Evolutionary conservation across 345 rosid species (phyloP).

Genomic region (Raphanus raphanistrum): DNA sequence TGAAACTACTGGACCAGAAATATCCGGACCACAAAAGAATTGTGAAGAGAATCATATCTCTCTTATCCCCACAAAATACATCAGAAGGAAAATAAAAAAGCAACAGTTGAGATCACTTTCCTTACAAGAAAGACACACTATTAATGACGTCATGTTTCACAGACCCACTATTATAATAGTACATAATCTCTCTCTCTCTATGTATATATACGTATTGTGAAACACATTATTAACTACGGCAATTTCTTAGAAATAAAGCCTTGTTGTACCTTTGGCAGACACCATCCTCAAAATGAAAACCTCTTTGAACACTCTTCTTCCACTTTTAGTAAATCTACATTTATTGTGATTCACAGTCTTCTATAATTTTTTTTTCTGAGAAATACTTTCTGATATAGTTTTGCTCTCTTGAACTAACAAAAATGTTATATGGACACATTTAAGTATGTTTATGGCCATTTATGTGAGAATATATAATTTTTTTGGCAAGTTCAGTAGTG

Average conservation of each 20-base stretch:
- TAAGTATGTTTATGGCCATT: neutral
- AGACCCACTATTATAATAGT: conserved; percentile 22
- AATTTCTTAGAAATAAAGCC: conserved; percentile 33
- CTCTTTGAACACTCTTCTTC: conserved; percentile 39
- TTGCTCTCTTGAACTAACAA: neutral
- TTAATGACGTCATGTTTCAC: conserved; percentile 35
- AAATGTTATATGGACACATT: neutral
- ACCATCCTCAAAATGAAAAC: conserved; percentile 47
- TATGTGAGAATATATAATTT: neutral
- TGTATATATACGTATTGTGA: neutral
- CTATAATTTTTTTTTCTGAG: neutral
- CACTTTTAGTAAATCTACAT: conserved; percentile 23
- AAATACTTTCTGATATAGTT: neutral
- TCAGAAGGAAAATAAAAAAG: conserved; percentile 29
- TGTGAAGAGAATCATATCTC: conserved; percentile 45
- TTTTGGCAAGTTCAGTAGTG: neutral
- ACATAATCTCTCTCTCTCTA: neutral
- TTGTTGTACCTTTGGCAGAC: conserved; percentile 26
- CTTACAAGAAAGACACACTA: conserved; percentile 36
- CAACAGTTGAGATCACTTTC: conserved; percentile 44
- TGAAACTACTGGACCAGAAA: conserved; percentile 13
- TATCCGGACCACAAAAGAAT: conserved; percentile 15
- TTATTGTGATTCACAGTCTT: conserved; percentile 21
- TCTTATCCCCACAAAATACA: conserved; percentile 36
- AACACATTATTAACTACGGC: conserved; percentile 27